Base-by-base conservation (phyloP, 768 basidiomycete genomes). In the Psilocybe subaeruginosa region DNA sequence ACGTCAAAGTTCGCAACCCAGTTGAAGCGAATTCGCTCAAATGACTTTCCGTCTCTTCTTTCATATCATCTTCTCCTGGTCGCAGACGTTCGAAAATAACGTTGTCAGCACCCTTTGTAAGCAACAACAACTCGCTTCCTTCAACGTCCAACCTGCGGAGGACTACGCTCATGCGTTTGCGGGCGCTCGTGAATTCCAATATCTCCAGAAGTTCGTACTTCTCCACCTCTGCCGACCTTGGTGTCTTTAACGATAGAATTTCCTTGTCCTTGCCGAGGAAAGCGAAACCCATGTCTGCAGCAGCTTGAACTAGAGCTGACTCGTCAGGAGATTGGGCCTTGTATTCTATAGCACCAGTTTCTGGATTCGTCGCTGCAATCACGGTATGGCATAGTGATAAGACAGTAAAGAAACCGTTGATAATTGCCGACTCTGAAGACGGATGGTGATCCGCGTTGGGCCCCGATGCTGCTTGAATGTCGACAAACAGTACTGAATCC, bases 281-380 rank as follows among this genome's bases (percentile, higher is more conserved):
- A 59, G 94, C 83, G 74, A 91, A 98, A 0, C 97, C 97, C 29
- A 92, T 87, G 71, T 98, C 96, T 19, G 97, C 95, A 3, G 97
- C 96, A 33, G 96, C 94, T 70, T 96, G 95, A 2, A 99, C 97
- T 41, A 99, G 83, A 4, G 97, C 97, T n/a, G 95, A 91, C 78
- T 99, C 97, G 69, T 98, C 97, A 8, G 97, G 97, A 0, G 89
- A 92, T 73, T 98, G 97, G 1, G 97, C 94, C 77, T 96, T 97
- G 82, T 97, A 99, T 67, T 90, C 83, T 49, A 97, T 86, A 17
- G 80, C 81, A 41, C 90, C 89, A 1, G 90, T 92, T 41, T 78
- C 77, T 0, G 84, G 81, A 70, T 95, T 84, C 39, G 87, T 81
- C 16, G 82, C 81, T 0, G 92, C 88, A 45, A 99, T 83, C 35